Evolutionary conservation across 495 filamentous ascomycete species (phyloP).

Genomic region (Hypoxylon fuscum): DNA sequence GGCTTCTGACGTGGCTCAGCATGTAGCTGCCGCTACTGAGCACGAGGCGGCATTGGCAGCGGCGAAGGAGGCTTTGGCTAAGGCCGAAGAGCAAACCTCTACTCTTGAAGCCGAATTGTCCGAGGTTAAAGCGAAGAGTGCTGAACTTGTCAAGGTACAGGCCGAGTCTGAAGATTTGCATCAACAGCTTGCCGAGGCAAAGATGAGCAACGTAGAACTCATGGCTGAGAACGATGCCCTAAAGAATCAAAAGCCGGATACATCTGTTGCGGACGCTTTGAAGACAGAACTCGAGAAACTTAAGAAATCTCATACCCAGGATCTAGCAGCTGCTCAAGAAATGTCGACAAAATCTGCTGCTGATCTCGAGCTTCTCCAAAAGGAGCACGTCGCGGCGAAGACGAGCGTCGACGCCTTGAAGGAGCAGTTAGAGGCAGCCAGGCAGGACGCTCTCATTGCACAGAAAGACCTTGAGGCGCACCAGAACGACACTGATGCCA

Average conservation of each 20-base stretch:
- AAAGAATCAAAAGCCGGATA: conserved; percentile 62
- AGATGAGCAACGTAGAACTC: conserved; percentile 63
- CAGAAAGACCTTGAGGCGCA: conserved; percentile 58
- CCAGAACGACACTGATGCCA: conserved; percentile 52
- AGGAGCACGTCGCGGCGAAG: conserved; percentile 40
- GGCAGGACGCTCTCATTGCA: conserved; percentile 50
- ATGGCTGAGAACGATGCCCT: conserved; percentile 63
- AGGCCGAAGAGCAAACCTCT: conserved; percentile 34
- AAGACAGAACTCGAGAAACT: conserved; percentile 51
- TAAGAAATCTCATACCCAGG: conserved; percentile 50
- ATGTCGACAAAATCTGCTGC: conserved; percentile 22
- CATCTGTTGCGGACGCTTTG: conserved; percentile 55
- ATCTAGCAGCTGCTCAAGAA: conserved; percentile 37
- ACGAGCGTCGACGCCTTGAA: conserved; percentile 44
- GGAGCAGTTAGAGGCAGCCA: conserved; percentile 45
- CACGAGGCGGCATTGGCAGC: conserved; percentile 31
- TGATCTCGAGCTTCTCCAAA: conserved; percentile 36
- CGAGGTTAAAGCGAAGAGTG: conserved; percentile 42
- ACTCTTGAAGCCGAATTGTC: conserved; percentile 34
- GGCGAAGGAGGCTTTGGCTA: conserved; percentile 38
- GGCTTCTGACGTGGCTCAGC: conserved; percentile 32
- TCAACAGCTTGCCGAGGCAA: conserved; percentile 60
- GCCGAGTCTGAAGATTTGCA: conserved; percentile 54
- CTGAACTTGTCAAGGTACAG: conserved; percentile 49
- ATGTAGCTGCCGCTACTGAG: conserved; percentile 35